Evolutionary conservation across 1,284 basidiomycete genomes (phyloP).

Genomic region (Ustilago nuda): DNA sequence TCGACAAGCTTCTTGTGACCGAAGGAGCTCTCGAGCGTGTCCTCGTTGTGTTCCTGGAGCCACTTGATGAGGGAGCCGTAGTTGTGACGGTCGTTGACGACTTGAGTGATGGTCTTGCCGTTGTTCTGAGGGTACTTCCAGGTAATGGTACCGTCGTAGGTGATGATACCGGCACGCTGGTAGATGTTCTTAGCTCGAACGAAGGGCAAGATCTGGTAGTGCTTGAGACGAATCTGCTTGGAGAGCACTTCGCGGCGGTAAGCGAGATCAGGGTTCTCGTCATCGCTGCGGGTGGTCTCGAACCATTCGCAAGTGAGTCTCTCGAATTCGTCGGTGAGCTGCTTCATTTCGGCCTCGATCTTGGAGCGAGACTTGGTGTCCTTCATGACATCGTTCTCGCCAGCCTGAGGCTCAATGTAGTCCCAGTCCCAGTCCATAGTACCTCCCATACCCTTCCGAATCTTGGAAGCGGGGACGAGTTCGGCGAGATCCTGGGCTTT

Average conservation of each 20-base stretch:
- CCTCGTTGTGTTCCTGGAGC: slow-evolving; percentile 65
- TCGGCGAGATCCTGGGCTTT: slow-evolving; percentile 65
- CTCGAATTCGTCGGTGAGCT: slow-evolving; percentile 62
- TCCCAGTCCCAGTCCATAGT: slow-evolving; percentile 69
- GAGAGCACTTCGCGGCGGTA: slow-evolving; percentile 61
- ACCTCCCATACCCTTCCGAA: slow-evolving; percentile 68
- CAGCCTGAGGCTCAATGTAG: slow-evolving; percentile 66
- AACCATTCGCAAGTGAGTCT: slow-evolving; percentile 63
- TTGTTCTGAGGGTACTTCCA: slow-evolving; percentile 67
- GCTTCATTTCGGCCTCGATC: slow-evolving; percentile 60
- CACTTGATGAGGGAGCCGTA: slow-evolving; percentile 64
- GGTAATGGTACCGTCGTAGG: slow-evolving; percentile 57
- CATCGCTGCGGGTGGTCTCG: slow-evolving; percentile 45
- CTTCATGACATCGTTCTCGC: slow-evolving; percentile 65
- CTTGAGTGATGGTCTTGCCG: slow-evolving; percentile 56
- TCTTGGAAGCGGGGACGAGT: slow-evolving; percentile 57
- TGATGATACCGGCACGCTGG: slow-evolving; percentile 63
- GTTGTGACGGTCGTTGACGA: slow-evolving; percentile 62
- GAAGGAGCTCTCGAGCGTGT: slow-evolving; percentile 65
- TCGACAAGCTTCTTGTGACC: slow-evolving; percentile 53
- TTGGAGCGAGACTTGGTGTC: slow-evolving; percentile 61
- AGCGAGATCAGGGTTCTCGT: slow-evolving; percentile 48
- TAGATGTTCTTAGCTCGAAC: slow-evolving; percentile 64
- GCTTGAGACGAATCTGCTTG: slow-evolving; percentile 67
- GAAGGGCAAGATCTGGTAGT: slow-evolving; percentile 64